phyloP scores from a whole-genome alignment of 148 eudicot species.

The Oxyria digyna region DNA sequence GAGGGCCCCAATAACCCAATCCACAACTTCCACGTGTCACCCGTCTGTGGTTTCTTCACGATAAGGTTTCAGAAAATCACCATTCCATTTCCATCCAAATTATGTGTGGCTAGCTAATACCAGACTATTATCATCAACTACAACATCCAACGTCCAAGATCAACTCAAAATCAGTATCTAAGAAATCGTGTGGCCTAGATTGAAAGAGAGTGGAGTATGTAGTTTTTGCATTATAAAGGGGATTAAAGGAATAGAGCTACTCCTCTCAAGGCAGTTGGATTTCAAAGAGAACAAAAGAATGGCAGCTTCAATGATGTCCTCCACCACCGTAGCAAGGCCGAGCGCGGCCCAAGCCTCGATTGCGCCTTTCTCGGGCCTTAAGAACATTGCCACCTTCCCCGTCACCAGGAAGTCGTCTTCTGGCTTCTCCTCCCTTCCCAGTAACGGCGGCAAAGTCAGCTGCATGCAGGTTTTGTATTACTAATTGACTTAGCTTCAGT shows the following conservation, averaged over 20 bases:
- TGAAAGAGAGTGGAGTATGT: not conserved
- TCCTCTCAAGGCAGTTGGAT: not conserved
- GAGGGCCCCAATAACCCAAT: not conserved
- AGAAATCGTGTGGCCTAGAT: constrained; percentile 12
- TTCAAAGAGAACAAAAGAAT: constrained; percentile 7
- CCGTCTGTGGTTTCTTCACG: constrained; percentile 8
- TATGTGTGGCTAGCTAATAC: constrained; percentile 10
- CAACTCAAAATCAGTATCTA: not conserved
- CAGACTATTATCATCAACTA: not conserved
- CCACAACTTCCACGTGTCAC: constrained; percentile 12
- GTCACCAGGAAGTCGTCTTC: constrained; percentile 20
- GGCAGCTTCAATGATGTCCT: constrained; percentile 34
- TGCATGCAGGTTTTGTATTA: constrained; percentile 31
- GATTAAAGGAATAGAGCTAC: not conserved
- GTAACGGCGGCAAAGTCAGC: constrained; percentile 44
- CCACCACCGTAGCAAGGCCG: constrained; percentile 16
- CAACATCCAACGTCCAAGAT: constrained; percentile 9
- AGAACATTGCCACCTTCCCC: constrained; percentile 32
- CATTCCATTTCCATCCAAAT: not conserved
- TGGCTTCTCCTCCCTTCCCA: constrained; percentile 31
- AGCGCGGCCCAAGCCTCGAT: constrained; percentile 32
- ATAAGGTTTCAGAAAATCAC: not conserved
- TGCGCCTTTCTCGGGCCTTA: constrained; percentile 45
- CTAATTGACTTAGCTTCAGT: too few relatives aligned
- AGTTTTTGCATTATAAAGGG: not conserved